Conservation (phyloP, 352 stramenopile species). For the Globisporangium cylindrosporum region DNA sequence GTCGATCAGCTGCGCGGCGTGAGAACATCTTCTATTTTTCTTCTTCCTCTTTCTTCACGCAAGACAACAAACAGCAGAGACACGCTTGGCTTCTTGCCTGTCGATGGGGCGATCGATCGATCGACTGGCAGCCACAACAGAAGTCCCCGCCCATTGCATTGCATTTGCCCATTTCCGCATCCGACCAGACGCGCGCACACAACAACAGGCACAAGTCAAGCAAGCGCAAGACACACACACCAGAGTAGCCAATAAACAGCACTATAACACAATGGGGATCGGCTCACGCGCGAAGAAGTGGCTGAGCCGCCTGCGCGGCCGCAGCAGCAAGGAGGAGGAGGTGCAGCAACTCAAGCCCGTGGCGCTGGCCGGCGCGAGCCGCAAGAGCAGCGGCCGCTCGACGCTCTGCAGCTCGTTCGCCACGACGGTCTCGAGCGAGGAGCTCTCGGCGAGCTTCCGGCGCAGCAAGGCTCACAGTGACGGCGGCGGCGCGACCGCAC, state of each 20-base stretch:
- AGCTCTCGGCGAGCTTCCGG: constrained; percentile 25
- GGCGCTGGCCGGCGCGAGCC: constrained; percentile 66
- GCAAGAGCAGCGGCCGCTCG: constrained; percentile 42
- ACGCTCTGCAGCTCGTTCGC: constrained; percentile 67
- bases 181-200: neutral
- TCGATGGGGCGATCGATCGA: neutral
- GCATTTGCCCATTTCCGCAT: constrained; percentile 7
- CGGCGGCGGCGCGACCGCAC: constrained; percentile 11
- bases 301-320: constrained; percentile 42
- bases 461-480: constrained; percentile 58
- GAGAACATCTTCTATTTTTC: constrained; percentile 4
- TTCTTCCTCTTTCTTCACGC: neutral
- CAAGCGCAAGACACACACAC: neutral
- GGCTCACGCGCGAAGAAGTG: constrained; percentile 43
- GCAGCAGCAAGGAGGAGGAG: constrained; percentile 55
- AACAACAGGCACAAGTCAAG: neutral
- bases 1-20: constrained; percentile 1
- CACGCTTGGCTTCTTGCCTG: neutral
- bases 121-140: neutral
- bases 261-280: constrained; percentile 33
- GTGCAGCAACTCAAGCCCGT: constrained; percentile 55
- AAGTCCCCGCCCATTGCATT: neutral
- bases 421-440: constrained; percentile 34
- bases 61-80: neutral
- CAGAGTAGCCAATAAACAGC: neutral